Conservation (phyloP, 768 basidiomycete genomes). For the Boletus barrowsii region DNA sequence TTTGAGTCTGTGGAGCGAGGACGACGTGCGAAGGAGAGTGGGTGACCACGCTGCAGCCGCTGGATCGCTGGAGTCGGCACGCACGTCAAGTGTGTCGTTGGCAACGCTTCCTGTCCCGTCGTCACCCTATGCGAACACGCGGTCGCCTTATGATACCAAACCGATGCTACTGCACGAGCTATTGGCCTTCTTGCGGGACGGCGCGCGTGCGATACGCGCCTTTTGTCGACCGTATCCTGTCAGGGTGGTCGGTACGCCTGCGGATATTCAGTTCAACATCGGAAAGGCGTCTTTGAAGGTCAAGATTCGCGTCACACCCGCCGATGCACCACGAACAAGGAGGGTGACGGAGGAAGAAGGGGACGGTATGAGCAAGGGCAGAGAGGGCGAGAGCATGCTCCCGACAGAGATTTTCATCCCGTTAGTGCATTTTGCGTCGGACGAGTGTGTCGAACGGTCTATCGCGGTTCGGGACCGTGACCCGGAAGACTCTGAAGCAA, state of each 20-base stretch:
- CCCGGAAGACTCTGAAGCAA: neutral
- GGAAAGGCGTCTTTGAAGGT: slow-evolving; percentile 66
- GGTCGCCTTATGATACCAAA: neutral
- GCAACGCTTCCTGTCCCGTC: slow-evolving; percentile 19
- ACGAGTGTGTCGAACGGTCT: slow-evolving; percentile 27
- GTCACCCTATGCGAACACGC: slow-evolving; percentile 6
- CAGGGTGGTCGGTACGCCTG: slow-evolving; percentile 66
- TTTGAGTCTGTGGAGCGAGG: slow-evolving; percentile 79
- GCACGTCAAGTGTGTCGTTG: slow-evolving; percentile 18
- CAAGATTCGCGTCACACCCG: slow-evolving; percentile 56
- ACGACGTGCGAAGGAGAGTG: slow-evolving; percentile 49
- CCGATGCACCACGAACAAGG: slow-evolving; percentile 42
- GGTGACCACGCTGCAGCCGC: neutral
- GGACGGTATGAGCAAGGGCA: slow-evolving; percentile 2
- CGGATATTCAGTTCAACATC: slow-evolving; percentile 74
- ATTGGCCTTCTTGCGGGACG: slow-evolving; percentile 73
- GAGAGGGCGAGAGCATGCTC: slow-evolving; percentile 32
- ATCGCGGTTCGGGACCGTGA: neutral
- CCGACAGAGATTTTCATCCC: slow-evolving; percentile 94
- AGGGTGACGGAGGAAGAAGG: neutral
- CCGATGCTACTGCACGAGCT: slow-evolving; percentile 6
- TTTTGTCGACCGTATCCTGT: slow-evolving; percentile 83
- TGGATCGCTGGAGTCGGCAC: slow-evolving; percentile 9
- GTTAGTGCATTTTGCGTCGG: slow-evolving; percentile 79
- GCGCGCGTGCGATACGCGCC: slow-evolving; percentile 79